Conservation (phyloP, 139 green algal species). For the Limnomonas spitsbergensis region DNA sequence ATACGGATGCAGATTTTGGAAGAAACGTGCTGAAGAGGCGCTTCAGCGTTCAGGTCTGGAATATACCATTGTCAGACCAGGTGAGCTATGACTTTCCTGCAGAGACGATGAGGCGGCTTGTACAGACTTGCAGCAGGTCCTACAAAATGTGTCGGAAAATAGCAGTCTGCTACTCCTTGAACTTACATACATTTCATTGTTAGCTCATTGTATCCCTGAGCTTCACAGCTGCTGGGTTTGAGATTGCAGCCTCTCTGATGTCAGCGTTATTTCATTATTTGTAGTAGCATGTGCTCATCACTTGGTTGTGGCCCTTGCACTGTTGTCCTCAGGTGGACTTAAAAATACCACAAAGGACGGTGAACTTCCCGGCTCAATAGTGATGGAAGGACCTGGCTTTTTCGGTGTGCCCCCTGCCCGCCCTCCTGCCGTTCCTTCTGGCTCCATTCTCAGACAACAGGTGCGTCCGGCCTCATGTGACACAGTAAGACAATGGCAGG, state of each 20-base stretch:
- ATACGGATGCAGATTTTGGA: conserved; percentile 37
- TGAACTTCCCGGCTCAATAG: conserved; percentile 38
- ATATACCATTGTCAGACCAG: conserved; percentile 71
- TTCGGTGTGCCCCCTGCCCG: conserved; percentile 48
- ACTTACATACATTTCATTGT: too few species aligned
- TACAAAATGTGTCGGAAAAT: too few species aligned
- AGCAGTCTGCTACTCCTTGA: too few species aligned
- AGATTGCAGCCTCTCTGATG: too few species aligned
- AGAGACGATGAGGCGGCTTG: too few species aligned
- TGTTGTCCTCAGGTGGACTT: conserved; percentile 65
- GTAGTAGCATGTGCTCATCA: too few species aligned
- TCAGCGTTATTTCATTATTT: too few species aligned
- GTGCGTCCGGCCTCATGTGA: conserved; percentile 24
- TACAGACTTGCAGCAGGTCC: too few species aligned
- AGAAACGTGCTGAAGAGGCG: conserved; percentile 77
- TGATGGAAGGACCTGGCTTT: conserved; percentile 43
- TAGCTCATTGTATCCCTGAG: too few species aligned
- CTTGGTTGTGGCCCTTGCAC: too few species aligned
- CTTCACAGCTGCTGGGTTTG: too few species aligned
- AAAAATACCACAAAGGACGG: conserved; percentile 40
- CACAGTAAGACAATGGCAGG: neutral
- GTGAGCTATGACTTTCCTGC: too few species aligned
- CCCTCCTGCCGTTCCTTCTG: conserved; percentile 14
- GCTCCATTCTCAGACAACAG: conserved; percentile 57
- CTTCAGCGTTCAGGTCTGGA: conserved; percentile 50